A percentile compares a stretch with the other conserved stretches of the same genome.
Conservation (phyloP, 2,329 filamentous ascomycete species). For the Neospermospora avenae region DNA sequence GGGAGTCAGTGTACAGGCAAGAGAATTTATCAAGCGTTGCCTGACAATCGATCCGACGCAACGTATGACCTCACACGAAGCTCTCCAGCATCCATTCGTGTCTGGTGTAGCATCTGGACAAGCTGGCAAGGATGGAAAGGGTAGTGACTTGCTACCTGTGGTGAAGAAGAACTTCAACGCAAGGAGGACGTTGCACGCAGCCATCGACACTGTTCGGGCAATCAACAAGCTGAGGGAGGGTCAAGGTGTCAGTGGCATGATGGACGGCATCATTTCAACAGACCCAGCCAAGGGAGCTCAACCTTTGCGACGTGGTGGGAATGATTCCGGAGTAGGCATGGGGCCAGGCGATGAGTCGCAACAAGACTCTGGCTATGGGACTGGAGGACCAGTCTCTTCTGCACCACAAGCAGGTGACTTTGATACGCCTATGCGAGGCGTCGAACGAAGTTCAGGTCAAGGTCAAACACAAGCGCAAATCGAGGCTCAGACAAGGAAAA, state of each 20-base stretch:
- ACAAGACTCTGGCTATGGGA: conserved; percentile 30
- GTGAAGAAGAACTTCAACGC: conserved; percentile 76
- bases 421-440: conserved; percentile 27
- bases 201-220: conserved; percentile 67
- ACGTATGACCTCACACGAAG: conserved; percentile 88
- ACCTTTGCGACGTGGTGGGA: conserved; percentile 33
- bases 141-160: conserved; percentile 62
- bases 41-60: conserved; percentile 83
- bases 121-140: conserved; percentile 43
- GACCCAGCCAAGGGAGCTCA: conserved; percentile 45
- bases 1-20: conserved; percentile 78
- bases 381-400: conserved; percentile 11
- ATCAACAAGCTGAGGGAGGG: conserved; percentile 69
- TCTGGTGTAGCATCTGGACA: conserved; percentile 47
- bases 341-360: conserved; percentile 26
- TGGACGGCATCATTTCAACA: conserved; percentile 56
- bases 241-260: conserved; percentile 46
- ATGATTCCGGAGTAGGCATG: conserved; percentile 44
- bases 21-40: conserved; percentile 90
- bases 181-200: conserved; percentile 63
- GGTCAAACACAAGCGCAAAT: conserved; percentile 36
- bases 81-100: conserved; percentile 64
- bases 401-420: conserved; percentile 2
- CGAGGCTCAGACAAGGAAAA: conserved; percentile 45
- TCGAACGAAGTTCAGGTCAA: conserved; percentile 32